Conservation (phyloP, 805 yeast genomes). For the Kurtzmaniella fragi region DNA sequence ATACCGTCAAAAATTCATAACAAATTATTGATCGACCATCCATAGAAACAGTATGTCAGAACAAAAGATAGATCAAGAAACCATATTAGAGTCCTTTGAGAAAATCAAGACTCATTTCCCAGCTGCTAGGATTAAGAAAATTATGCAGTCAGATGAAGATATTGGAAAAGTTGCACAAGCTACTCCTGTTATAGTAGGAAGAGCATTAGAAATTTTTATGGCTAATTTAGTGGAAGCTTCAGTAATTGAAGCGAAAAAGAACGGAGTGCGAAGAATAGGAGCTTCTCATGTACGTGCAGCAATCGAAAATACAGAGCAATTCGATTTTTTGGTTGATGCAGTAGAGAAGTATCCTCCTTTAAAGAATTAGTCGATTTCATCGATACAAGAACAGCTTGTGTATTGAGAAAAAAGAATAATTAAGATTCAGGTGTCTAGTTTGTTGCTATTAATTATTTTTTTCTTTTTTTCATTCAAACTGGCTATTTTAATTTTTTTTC, state of each 20-base stretch:
- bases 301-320: slow-evolving; percentile 79
- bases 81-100: slow-evolving; percentile 33
- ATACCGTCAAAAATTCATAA: too few relatives aligned
- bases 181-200: slow-evolving; percentile 95
- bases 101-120: slow-evolving; percentile 79
- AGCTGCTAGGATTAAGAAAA: slow-evolving; percentile 88
- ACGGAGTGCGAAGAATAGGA: slow-evolving; percentile 74
- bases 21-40: background rate
- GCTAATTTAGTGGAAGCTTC: slow-evolving; percentile 84
- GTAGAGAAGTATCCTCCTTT: slow-evolving; percentile 56
- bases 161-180: slow-evolving; percentile 98
- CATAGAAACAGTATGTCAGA: slow-evolving; percentile 1
- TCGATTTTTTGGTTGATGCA: slow-evolving; percentile 84
- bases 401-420: background rate
- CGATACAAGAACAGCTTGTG: background rate
- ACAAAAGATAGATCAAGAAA: slow-evolving; percentile 24
- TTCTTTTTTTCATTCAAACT: too few relatives aligned
- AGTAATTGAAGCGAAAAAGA: slow-evolving; percentile 66
- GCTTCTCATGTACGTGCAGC: slow-evolving; percentile 83
- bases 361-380: slow-evolving; percentile 12
- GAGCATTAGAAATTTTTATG: slow-evolving; percentile 89
- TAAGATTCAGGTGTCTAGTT: background rate
- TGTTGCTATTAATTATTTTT: too few relatives aligned
- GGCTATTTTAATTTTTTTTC: too few relatives aligned
- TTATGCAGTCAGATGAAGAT: slow-evolving; percentile 98